These are phyloP conservation scores for Podaxis mareebaensis DNA, from an alignment of 768 basidiomycete genomes.

Conservation along the genomic window DNA sequence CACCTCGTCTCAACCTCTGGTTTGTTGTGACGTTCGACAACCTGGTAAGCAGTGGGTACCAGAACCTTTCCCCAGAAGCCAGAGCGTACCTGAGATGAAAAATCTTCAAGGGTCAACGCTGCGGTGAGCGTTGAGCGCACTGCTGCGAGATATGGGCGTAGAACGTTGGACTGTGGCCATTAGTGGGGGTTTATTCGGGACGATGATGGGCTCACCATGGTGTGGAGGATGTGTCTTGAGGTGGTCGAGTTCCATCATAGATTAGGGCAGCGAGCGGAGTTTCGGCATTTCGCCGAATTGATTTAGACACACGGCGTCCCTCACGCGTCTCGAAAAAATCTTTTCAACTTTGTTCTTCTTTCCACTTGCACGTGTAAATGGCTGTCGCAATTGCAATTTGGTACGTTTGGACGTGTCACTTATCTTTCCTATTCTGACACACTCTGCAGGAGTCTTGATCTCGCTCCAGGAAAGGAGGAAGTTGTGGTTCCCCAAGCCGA, in stretches of 20 bases:
- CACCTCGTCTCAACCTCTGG: constrained; percentile 93
- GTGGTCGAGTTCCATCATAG: constrained; percentile 11
- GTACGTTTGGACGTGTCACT: constrained; percentile 43
- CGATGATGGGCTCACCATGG: constrained; percentile 48
- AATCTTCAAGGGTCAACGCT: constrained; percentile 95
- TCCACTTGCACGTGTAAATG: constrained; percentile 36
- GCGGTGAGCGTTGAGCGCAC: constrained; percentile 97
- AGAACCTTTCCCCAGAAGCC: constrained; percentile 16
- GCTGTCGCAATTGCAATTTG: constrained; percentile 65
- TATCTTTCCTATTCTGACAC: constrained; percentile 10
- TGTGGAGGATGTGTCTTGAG: constrained; percentile 7
- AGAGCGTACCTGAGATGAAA: constrained; percentile 85
- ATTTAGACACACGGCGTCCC: background rate
- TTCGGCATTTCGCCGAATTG: constrained; percentile 30
- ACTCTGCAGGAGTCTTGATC: constrained; percentile 55
- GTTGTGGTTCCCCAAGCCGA: constrained; percentile 62
- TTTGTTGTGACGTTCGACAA: constrained; percentile 96
- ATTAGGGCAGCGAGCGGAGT: constrained; percentile 51
- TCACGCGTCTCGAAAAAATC: constrained; percentile 17
- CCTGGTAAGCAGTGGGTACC: constrained; percentile 45
- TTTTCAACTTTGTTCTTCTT: constrained; percentile 17
- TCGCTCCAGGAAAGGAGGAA: constrained; percentile 59
- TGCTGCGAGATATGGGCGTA: constrained; percentile 94
- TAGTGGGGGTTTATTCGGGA: background rate
- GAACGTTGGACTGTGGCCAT: constrained; percentile 78